Base-by-base conservation (phyloP, 1,139 yeast genomes). In the Suhomyces atakaporum region DNA sequence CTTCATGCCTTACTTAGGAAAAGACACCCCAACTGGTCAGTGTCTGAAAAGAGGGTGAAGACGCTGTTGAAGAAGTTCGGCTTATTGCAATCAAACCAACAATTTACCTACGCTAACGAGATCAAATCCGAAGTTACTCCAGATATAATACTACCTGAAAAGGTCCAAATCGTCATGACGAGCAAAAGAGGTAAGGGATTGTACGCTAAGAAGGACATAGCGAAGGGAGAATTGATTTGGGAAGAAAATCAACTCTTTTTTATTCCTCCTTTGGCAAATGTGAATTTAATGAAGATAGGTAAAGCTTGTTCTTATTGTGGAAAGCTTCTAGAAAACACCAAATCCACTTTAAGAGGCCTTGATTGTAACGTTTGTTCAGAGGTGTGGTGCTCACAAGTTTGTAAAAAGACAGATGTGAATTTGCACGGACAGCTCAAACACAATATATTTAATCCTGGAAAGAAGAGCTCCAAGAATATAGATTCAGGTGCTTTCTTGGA, bases 221-320 rank as follows among this genome's bases (percentile, higher is more conserved):
- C 63, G 3, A 68, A 71, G 40, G 83, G 81, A 3, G 75, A 71
- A 3, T 43, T 74, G 29, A 53, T 86, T 4, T 82, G 88, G 81
- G 66, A 69, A 29, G 84, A 80, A 46, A 47, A 56, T 1, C 90
- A 95, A 1, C 63, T 84, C 35, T 77, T 86, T 36, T 72, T 78
- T 25, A 64, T 86, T 0, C 90, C 95, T 0, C 85, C 87, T 1
- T 69, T 86, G 49, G 92, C 85, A 12, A 76, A 83, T 44, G 60
- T 79, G 22, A 73, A 77, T 31, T 63, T 87, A 40, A 77, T 86
- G 45, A 73, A 76, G 35, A 57, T 64, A 13, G 90, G 94, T 0
- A 78, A 78, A 49, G 88, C 90, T 3, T 90, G 97, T 57, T 72
- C 90, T 2, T 75, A 76, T 51, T 90, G 97, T 65, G 90, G 95